phyloP scores from a whole-genome alignment of 768 basidiomycete genomes.

The Tulasnella sp. region DNA sequence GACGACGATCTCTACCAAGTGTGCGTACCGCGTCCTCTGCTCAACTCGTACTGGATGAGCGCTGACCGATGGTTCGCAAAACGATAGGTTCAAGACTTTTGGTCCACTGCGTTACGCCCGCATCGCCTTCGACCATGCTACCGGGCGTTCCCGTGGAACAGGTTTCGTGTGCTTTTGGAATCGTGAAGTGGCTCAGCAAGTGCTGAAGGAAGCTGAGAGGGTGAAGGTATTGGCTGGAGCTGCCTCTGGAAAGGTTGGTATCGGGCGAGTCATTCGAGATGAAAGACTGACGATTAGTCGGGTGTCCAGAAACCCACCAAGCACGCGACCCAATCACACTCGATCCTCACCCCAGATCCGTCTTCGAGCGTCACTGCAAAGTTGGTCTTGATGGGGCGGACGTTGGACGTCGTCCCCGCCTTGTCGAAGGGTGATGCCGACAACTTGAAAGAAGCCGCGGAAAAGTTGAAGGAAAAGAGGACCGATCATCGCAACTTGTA shows the following conservation, averaged over 20 bases:
- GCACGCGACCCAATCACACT: conserved; percentile 70
- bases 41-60: background rate
- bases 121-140: conserved; percentile 80
- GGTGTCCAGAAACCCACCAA: conserved; percentile 42
- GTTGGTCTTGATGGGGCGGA: conserved; percentile 89
- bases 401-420: conserved; percentile 86
- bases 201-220: conserved; percentile 76
- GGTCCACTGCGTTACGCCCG: conserved; percentile 92
- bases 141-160: conserved; percentile 90
- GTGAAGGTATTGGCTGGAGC: conserved; percentile 32
- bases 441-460: conserved; percentile 86
- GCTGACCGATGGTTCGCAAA: background rate
- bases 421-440: conserved; percentile 88
- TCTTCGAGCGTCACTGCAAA: conserved; percentile 79
- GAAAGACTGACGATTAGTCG: conserved; percentile 9
- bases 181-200: conserved; percentile 82
- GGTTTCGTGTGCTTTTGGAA: conserved; percentile 99
- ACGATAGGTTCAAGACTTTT: conserved; percentile 80
- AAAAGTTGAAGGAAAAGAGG: conserved; percentile 80
- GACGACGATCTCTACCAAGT: conserved; percentile 90
- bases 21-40: conserved; percentile 50
- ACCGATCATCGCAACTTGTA: conserved; percentile 92
- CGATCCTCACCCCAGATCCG: conserved; percentile 92
- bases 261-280: background rate
- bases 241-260: background rate